These are phyloP conservation scores for Spatholobus suberectus DNA, from an alignment of 306 rosid genomes.

Conservation along the genomic window DNA sequence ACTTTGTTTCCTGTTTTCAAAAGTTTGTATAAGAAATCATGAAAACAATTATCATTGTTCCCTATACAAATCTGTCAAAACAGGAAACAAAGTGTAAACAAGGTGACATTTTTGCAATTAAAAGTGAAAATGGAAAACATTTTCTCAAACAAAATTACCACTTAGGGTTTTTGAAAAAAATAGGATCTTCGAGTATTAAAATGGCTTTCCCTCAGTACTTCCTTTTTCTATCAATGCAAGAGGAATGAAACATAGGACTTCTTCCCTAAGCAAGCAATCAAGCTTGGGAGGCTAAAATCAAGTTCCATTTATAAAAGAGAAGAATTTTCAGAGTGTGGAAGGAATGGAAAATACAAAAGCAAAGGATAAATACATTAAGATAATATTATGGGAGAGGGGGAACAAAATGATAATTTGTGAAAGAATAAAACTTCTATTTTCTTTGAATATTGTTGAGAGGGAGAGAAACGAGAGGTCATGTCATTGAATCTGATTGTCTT, in stretches of 20 bases:
- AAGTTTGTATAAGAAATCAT: not conserved
- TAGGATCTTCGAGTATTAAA: not conserved
- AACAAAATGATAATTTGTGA: no score
- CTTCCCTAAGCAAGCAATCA: not conserved
- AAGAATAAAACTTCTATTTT: no score
- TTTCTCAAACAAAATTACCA: no score
- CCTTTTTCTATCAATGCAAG: not conserved
- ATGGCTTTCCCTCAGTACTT: not conserved
- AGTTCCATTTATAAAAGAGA: not conserved
- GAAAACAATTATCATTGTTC: not conserved
- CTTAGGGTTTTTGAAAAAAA: not conserved
- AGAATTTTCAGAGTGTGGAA: not conserved
- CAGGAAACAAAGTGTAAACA: no score
- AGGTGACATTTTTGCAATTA: no score
- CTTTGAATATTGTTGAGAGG: no score
- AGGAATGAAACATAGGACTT: not conserved
- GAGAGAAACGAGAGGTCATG: no score
- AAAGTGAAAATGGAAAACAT: no score
- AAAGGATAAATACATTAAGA: no score
- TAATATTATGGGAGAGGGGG: no score
- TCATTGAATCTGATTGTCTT: no score
- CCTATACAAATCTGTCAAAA: no score
- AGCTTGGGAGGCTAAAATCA: not conserved
- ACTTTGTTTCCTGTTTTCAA: not conserved
- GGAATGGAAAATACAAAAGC: not conserved